phyloP scores from a whole-genome alignment of 2,329 filamentous ascomycete species.

The Coniella vitis region DNA sequence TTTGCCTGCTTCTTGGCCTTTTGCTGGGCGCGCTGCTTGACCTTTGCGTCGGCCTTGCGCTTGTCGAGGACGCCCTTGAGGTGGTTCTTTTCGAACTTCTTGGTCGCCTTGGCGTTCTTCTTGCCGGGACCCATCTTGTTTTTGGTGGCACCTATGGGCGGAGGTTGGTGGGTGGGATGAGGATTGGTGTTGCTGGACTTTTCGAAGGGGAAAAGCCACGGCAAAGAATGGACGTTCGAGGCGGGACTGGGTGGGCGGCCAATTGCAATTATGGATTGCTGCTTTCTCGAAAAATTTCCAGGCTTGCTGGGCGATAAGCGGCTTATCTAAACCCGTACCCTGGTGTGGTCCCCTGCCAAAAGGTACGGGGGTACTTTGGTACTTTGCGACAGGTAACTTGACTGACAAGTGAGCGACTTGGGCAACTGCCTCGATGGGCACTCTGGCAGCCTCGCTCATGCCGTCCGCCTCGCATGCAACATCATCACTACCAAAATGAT shows the following conservation, averaged over 20 bases:
- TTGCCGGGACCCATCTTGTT: slow-evolving; percentile 62
- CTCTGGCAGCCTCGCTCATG: too few species aligned
- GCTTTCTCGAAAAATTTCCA: slow-evolving; percentile 18
- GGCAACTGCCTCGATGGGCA: too few species aligned
- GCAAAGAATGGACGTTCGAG: too few species aligned
- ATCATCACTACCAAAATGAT: neutral
- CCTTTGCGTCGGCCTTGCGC: slow-evolving; percentile 77
- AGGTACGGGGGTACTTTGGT: neutral
- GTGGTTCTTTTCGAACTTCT: slow-evolving; percentile 94
- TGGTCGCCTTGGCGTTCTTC: slow-evolving; percentile 74
- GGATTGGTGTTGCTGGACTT: neutral
- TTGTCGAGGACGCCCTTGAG: slow-evolving; percentile 82
- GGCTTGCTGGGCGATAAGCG: neutral
- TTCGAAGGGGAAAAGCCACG: neutral
- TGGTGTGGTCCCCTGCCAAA: neutral
- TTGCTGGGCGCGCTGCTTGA: slow-evolving; percentile 84
- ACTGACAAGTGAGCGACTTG: too few species aligned
- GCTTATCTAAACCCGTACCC: slow-evolving; percentile 3
- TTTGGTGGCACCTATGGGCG: too few species aligned
- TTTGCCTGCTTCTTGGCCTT: slow-evolving; percentile 70
- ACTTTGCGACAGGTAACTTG: neutral
- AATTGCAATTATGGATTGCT: slow-evolving; percentile 7
- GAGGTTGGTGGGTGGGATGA: too few species aligned
- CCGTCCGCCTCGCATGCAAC: neutral
- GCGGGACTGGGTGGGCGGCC: too few species aligned